Percentiles rank a stretch among this genome's conserved stretches.
Conservation (phyloP, 257 asterid species). For the Rhazya stricta region DNA sequence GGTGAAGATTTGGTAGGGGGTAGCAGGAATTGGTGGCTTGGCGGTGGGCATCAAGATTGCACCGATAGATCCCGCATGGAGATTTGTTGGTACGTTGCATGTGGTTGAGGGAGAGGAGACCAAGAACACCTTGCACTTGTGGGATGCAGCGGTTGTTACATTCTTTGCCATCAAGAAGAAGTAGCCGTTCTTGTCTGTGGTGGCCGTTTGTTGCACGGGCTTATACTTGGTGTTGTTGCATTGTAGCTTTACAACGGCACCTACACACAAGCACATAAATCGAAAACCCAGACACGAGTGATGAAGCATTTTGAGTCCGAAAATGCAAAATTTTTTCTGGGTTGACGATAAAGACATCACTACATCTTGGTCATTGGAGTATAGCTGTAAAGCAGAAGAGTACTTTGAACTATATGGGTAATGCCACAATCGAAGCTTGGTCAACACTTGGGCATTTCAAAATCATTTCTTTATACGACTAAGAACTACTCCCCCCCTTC, state of each 20-base stretch:
- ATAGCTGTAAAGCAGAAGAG: conserved; percentile 3
- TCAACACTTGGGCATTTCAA: neutral
- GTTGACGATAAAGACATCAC: neutral
- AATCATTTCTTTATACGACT: no score
- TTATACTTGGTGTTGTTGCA: conserved; percentile 36
- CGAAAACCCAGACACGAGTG: neutral
- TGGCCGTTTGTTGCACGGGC: conserved; percentile 14
- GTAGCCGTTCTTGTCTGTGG: conserved; percentile 38
- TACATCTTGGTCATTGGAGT: neutral
- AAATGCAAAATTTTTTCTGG: neutral
- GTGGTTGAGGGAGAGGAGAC: conserved; percentile 25
- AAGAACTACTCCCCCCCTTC: no score
- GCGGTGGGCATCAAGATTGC: conserved; percentile 30
- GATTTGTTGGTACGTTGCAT: conserved; percentile 52
- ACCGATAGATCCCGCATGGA: conserved; percentile 47
- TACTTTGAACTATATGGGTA: neutral
- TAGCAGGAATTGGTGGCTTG: neutral
- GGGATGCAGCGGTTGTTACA: conserved; percentile 20
- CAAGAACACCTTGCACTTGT: conserved; percentile 34
- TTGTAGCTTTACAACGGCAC: conserved; percentile 52
- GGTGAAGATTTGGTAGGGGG: conserved; percentile 34
- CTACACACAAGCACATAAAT: conserved; percentile 20
- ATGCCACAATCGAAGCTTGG: neutral
- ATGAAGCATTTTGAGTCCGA: neutral
- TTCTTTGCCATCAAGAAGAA: conserved; percentile 27